These are phyloP conservation scores for Xylaria sp. DNA, from an alignment of 2,329 filamentous ascomycete genomes.

Conservation along the genomic window DNA sequence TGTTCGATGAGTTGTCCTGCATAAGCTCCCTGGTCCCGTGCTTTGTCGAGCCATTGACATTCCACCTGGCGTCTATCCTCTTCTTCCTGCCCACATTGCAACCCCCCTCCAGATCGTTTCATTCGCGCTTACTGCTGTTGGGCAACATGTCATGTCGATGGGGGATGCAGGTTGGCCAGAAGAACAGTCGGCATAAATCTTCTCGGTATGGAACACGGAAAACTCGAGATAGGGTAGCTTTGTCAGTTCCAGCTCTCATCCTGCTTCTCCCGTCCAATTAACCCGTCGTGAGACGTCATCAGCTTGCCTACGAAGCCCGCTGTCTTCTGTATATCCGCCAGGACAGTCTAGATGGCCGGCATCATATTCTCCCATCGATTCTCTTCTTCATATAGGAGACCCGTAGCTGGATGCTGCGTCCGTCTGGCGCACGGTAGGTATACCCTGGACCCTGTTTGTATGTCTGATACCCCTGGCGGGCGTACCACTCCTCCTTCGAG, in stretches of 20 bases:
- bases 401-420: slow-evolving; percentile 25
- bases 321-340: slow-evolving; percentile 13
- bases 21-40: slow-evolving; percentile 32
- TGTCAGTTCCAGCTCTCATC: slow-evolving; percentile 1
- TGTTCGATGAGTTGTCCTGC: slow-evolving; percentile 40
- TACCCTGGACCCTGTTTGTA: slow-evolving; percentile 32
- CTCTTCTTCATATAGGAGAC: slow-evolving; percentile 39
- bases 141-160: slow-evolving; percentile 23
- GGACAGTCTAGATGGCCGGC: background rate
- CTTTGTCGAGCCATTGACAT: slow-evolving; percentile 31
- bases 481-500: slow-evolving; percentile 40
- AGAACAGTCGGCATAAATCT: slow-evolving; percentile 7
- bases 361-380: slow-evolving; percentile 19
- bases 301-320: background rate
- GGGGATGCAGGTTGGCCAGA: background rate
- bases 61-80: slow-evolving; percentile 30
- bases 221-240: slow-evolving; percentile 6
- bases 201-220: background rate
- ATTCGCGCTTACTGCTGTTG: slow-evolving; percentile 36
- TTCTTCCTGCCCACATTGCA: slow-evolving; percentile 34
- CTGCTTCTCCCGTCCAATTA: slow-evolving; percentile 15
- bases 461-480: slow-evolving; percentile 34
- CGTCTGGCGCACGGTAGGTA: slow-evolving; percentile 23
- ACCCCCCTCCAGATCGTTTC: slow-evolving; percentile 29
- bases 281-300: slow-evolving; percentile 8